Conservation (phyloP, 257 asterid genomes). For the Cruciata laevipes region DNA sequence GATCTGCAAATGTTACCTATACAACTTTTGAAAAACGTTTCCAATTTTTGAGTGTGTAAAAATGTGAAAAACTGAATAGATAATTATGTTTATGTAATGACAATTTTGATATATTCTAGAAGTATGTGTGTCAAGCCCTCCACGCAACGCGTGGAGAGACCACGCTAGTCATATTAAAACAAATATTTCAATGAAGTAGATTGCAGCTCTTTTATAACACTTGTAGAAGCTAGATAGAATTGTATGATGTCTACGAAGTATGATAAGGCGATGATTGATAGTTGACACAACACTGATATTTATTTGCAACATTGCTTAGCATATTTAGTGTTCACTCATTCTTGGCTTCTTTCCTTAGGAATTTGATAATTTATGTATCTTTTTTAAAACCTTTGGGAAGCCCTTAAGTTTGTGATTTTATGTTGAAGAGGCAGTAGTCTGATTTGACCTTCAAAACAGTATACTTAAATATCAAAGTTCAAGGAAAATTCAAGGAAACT, state of each 20-base stretch:
- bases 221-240: neutral
- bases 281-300: neutral
- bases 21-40: no score
- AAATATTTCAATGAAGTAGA: conserved; percentile 2
- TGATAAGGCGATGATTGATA: neutral
- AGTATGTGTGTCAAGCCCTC: no score
- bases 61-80: no score
- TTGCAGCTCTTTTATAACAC: neutral
- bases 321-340: neutral
- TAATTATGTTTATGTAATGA: no score
- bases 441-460: neutral
- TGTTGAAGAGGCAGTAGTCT: neutral
- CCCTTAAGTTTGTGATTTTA: neutral
- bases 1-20: no score
- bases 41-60: no score
- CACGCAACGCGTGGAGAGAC: no score
- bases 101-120: no score
- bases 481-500: no score
- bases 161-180: no score
- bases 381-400: neutral
- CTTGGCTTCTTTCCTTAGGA: neutral
- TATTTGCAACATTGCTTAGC: neutral
- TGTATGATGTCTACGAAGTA: neutral
- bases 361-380: neutral
- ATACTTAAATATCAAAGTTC: no score